Percentiles rank a stretch among this genome's conserved stretches.
Conservation (phyloP, 2,329 filamentous ascomycete species). For the Calonectria multiphialidica region DNA sequence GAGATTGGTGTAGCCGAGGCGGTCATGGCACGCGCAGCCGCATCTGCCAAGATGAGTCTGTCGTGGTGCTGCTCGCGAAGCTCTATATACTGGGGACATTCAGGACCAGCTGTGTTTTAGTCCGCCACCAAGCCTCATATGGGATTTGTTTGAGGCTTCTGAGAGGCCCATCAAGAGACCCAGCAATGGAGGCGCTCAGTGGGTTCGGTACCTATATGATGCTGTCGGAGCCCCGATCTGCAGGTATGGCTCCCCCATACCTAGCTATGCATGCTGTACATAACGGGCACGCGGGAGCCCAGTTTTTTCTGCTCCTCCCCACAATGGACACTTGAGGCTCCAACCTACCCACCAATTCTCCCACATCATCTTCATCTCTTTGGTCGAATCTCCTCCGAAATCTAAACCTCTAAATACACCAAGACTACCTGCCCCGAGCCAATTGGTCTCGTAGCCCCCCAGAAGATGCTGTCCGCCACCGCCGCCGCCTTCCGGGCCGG, state of each 20-base stretch:
- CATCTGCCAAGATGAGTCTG: background rate
- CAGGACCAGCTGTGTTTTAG: background rate
- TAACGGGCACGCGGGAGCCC: background rate
- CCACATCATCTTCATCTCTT: constrained; percentile 17
- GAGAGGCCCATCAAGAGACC: background rate
- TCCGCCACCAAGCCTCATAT: background rate
- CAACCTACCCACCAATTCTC: constrained; percentile 19
- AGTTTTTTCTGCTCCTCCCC: constrained; percentile 33
- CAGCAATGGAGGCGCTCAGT: background rate
- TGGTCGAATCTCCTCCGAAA: background rate
- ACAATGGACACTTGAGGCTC: constrained; percentile 6
- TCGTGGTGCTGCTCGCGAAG: background rate
- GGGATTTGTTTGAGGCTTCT: background rate
- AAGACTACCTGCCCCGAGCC: constrained; percentile 29
- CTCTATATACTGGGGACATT: background rate
- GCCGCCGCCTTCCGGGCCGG: constrained; percentile 58
- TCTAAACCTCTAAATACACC: constrained; percentile 11
- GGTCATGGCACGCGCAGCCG: background rate
- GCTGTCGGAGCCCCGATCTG: background rate
- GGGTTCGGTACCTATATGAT: constrained; percentile 8
- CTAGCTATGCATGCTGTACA: background rate
- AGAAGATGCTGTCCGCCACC: constrained; percentile 58
- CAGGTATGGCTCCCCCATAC: background rate
- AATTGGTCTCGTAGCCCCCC: constrained; percentile 37
- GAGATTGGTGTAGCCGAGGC: background rate